Percentiles rank a stretch among this genome's conserved stretches.
These are phyloP conservation scores for Aleurites moluccanus DNA, from an alignment of 441 rosid genomes.

Conservation along the genomic window DNA sequence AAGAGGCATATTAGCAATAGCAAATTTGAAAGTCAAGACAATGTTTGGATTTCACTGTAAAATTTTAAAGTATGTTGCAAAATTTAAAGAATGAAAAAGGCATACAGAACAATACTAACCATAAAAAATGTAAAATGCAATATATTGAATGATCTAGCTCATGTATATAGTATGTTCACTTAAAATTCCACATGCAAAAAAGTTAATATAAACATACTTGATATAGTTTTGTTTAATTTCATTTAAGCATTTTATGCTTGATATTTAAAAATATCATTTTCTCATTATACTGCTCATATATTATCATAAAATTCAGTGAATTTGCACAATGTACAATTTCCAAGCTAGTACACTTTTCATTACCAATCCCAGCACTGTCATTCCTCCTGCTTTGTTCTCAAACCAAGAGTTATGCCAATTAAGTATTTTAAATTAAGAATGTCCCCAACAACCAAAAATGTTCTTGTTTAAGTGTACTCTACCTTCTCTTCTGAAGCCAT, in stretches of 20 bases:
- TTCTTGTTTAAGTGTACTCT: neutral
- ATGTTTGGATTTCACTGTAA: too few relatives aligned
- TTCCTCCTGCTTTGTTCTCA: neutral
- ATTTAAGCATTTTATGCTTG: neutral
- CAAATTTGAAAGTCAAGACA: too few relatives aligned
- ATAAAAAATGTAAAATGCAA: too few relatives aligned
- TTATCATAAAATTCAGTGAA: neutral
- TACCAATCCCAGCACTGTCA: neutral
- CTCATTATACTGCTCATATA: neutral
- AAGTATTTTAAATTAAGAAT: neutral
- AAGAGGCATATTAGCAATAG: too few relatives aligned
- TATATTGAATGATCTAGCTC: too few relatives aligned
- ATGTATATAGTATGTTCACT: too few relatives aligned
- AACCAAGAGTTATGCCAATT: neutral
- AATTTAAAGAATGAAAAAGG: too few relatives aligned
- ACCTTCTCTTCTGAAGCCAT: slow-evolving; percentile 99
- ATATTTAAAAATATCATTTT: neutral
- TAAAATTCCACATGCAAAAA: too few relatives aligned
- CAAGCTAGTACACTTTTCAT: neutral
- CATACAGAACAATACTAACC: too few relatives aligned
- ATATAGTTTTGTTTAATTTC: neutral
- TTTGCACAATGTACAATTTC: neutral
- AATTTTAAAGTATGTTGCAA: too few relatives aligned
- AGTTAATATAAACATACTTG: neutral
- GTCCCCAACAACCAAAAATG: neutral